A percentile compares a stretch with the other conserved stretches of the same genome.
These are phyloP conservation scores for Xylariaceae sp. DNA, from an alignment of 2,329 filamentous ascomycete genomes.

Conservation along the genomic window DNA sequence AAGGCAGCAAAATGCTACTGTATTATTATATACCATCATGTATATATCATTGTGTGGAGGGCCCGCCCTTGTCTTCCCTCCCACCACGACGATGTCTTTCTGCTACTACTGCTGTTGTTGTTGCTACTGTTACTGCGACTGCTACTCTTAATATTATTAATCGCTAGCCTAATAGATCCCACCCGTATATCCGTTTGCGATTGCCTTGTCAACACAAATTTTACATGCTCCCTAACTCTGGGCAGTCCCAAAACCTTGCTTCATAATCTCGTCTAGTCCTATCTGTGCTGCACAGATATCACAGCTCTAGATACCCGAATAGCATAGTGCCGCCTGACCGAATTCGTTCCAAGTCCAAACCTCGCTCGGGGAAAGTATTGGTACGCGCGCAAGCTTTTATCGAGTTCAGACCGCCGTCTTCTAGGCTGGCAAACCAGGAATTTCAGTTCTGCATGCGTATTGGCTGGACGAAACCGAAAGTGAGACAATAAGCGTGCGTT, in stretches of 20 bases:
- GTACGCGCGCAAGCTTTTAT: constrained; percentile 8
- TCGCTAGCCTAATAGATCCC: constrained; percentile 9
- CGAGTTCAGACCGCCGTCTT: constrained; percentile 1
- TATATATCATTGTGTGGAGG: constrained; percentile 18
- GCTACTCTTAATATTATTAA: constrained; percentile 17
- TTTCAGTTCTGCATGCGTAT: constrained; percentile 7
- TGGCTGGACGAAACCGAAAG: background rate
- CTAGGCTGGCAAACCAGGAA: background rate
- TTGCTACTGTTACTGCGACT: background rate
- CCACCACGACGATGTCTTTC: background rate
- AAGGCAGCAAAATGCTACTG: constrained; percentile 25
- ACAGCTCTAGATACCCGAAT: background rate
- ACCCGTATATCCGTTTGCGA: background rate
- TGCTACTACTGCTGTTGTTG: background rate
- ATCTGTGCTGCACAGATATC: background rate
- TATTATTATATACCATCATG: constrained; percentile 12
- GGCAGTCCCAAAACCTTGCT: background rate
- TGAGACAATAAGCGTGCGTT: constrained; percentile 7
- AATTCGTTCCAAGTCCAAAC: background rate
- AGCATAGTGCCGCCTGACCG: background rate
- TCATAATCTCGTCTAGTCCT: background rate
- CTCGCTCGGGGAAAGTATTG: constrained; percentile 14
- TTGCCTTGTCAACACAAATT: background rate
- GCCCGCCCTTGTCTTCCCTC: constrained; percentile 23
- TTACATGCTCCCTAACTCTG: background rate